Percentiles rank a stretch among this genome's conserved stretches.
Evolutionary conservation across 148 eudicot species (phyloP).

Genomic region (Vaccinium macrocarpon): DNA sequence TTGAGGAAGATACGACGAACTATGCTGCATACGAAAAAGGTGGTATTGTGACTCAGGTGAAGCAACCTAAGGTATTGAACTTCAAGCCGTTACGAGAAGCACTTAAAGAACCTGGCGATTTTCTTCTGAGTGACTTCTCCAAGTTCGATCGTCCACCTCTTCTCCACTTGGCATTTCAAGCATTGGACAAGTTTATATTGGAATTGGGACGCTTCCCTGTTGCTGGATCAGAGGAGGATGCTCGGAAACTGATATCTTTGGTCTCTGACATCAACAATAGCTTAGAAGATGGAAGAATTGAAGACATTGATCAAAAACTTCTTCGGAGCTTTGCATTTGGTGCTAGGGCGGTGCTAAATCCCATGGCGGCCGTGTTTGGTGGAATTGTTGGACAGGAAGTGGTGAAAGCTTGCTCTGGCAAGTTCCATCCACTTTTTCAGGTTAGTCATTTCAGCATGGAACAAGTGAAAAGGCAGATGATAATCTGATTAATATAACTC

Average conservation of each 20-base stretch:
- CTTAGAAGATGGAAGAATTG: conserved; percentile 48
- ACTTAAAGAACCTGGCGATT: conserved; percentile 65
- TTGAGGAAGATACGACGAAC: conserved; percentile 65
- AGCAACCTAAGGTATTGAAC: conserved; percentile 56
- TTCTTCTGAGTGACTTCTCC: conserved; percentile 67
- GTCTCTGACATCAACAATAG: conserved; percentile 39
- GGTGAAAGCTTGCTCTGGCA: conserved; percentile 94
- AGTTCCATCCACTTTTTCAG: conserved; percentile 93
- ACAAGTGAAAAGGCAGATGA: background rate
- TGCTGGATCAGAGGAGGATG: conserved; percentile 76
- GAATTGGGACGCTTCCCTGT: conserved; percentile 52
- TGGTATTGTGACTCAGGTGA: conserved; percentile 72
- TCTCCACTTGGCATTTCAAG: conserved; percentile 72
- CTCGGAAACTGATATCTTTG: conserved; percentile 57
- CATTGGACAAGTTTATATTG: conserved; percentile 52
- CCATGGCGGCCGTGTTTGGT: conserved; percentile 98
- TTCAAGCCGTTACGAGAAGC: conserved; percentile 68
- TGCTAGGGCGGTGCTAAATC: conserved; percentile 81
- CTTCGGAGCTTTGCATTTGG: conserved; percentile 77
- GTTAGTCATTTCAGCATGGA: conserved; percentile 26
- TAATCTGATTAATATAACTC: background rate
- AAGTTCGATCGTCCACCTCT: conserved; percentile 68
- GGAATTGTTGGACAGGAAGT: conserved; percentile 94
- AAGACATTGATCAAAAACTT: conserved; percentile 62
- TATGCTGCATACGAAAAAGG: conserved; percentile 56